These are phyloP conservation scores for Citrus trifoliata DNA, from an alignment of 345 rosid species.

Conservation along the genomic window DNA sequence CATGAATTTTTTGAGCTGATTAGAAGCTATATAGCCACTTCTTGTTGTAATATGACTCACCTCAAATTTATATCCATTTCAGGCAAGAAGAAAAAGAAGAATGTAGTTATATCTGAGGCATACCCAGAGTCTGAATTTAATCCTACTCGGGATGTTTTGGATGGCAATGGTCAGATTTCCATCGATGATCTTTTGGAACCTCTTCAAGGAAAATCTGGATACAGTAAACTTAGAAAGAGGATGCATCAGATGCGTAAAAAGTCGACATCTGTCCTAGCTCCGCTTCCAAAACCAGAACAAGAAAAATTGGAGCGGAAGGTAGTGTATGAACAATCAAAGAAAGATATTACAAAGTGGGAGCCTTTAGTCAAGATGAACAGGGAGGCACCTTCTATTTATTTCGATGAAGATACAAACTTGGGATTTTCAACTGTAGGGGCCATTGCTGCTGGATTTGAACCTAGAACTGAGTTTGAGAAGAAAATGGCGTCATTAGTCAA, in stretches of 20 bases:
- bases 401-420: constrained; percentile 62
- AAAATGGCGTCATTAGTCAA: constrained; percentile 72
- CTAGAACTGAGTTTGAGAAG: constrained; percentile 91
- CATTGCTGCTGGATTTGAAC: constrained; percentile 88
- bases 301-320: constrained; percentile 76
- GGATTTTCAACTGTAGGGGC: constrained; percentile 92
- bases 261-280: constrained; percentile 63
- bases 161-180: constrained; percentile 57
- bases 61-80: constrained; percentile 6
- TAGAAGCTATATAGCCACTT: neutral
- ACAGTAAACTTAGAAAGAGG: constrained; percentile 53
- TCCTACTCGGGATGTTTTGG: constrained; percentile 78
- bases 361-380: constrained; percentile 78
- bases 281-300: constrained; percentile 65
- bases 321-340: constrained; percentile 54
- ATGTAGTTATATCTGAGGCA: constrained; percentile 55
- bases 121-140: constrained; percentile 91
- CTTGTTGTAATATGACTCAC: constrained; percentile 2
- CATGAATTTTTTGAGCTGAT: neutral
- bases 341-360: constrained; percentile 72
- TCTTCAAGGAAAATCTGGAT: constrained; percentile 62
- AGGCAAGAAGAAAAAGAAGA: constrained; percentile 62
- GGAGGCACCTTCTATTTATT: constrained; percentile 76
- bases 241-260: constrained; percentile 44
- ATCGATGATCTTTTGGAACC: constrained; percentile 65